phyloP scores from a whole-genome alignment of 345 rosid genomes.

The Salix purpurea region DNA sequence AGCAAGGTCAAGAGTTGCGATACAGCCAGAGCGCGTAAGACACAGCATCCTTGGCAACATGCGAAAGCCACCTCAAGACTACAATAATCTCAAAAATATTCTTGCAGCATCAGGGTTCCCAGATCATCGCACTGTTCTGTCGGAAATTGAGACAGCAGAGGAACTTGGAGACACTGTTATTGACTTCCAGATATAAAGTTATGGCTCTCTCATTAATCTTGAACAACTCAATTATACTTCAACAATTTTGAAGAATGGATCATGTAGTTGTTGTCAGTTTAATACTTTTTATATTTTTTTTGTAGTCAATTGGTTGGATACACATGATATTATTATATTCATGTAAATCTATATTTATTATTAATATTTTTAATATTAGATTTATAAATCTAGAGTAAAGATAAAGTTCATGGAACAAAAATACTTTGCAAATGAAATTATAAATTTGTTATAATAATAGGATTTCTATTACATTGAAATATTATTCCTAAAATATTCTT shows the following conservation, averaged over 20 bases:
- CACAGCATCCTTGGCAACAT: constrained; percentile 12
- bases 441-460: too few species aligned
- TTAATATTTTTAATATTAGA: too few species aligned
- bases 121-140: constrained; percentile 26
- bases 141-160: constrained; percentile 50
- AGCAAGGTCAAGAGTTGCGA: constrained; percentile 9
- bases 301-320: too few species aligned
- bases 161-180: constrained; percentile 37
- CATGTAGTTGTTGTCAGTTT: background rate
- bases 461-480: too few species aligned
- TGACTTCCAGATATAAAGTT: constrained; percentile 55
- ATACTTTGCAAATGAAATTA: too few species aligned
- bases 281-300: too few species aligned
- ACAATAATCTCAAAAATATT: constrained; percentile 35
- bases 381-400: too few species aligned
- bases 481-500: too few species aligned
- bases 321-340: too few species aligned
- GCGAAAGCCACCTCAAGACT: constrained; percentile 18
- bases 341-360: too few species aligned
- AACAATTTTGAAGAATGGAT: background rate
- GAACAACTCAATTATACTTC: background rate
- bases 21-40: constrained; percentile 7
- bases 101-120: constrained; percentile 21
- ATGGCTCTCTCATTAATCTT: background rate
- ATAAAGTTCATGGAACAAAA: too few species aligned